phyloP scores from a whole-genome alignment of 1,284 basidiomycete species.

The Peniophora sp. region DNA sequence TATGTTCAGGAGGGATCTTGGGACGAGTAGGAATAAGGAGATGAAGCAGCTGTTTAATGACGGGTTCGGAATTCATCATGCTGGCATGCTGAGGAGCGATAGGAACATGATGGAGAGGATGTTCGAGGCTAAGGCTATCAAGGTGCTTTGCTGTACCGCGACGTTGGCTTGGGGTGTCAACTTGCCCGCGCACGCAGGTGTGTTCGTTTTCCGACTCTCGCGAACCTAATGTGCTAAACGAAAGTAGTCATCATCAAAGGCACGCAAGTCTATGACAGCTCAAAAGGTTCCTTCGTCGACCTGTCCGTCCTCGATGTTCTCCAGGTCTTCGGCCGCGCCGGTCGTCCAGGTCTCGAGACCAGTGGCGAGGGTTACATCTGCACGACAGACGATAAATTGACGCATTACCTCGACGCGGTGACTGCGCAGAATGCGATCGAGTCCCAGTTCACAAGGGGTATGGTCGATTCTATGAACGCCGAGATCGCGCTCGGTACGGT shows the following conservation, averaged over 20 bases:
- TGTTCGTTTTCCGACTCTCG: conserved; percentile 10
- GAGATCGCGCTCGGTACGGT: conserved; percentile 96
- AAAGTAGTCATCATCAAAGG: conserved; percentile 92
- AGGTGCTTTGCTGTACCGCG: conserved; percentile 96
- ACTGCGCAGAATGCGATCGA: conserved; percentile 95
- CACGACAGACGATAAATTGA: conserved; percentile 88
- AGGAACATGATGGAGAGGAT: conserved; percentile 94
- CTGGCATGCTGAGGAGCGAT: conserved; percentile 94
- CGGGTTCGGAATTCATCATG: conserved; percentile 98
- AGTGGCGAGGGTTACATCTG: conserved; percentile 98
- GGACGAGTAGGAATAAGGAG: conserved; percentile 86
- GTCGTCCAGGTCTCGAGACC: conserved; percentile 91
- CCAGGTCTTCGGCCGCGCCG: conserved; percentile 96
- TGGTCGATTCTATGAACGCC: conserved; percentile 91
- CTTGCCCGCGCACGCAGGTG: conserved; percentile 93
- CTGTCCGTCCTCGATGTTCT: conserved; percentile 94
- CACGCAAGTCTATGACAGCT: conserved; percentile 92
- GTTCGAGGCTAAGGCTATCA: conserved; percentile 89
- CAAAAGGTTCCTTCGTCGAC: conserved; percentile 86
- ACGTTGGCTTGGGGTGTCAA: conserved; percentile 99
- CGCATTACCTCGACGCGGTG: conserved; percentile 87
- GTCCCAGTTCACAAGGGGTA: conserved; percentile 88
- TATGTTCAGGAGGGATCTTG: conserved; percentile 75
- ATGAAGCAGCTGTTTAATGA: conserved; percentile 92
- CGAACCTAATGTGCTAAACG: not conserved